Conservation (phyloP, 148 eudicot genomes). For the Chenopodium album region DNA sequence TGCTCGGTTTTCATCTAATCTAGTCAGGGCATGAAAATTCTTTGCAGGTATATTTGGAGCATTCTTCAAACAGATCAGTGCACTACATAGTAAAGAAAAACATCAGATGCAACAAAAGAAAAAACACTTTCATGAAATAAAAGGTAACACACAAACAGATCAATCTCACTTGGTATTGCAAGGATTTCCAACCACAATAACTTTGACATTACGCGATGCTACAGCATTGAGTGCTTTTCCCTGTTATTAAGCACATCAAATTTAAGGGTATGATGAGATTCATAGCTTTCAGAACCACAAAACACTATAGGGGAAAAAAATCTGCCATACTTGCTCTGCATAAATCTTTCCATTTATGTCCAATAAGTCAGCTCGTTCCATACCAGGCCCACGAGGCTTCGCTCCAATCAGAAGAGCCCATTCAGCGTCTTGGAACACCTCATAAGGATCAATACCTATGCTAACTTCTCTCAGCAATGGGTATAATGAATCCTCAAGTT, state of each 20-base stretch:
- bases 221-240: constrained; percentile 97
- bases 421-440: constrained; percentile 86
- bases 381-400: constrained; percentile 98
- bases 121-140: neutral
- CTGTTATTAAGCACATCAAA: constrained; percentile 38
- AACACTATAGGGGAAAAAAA: neutral
- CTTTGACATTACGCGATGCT: constrained; percentile 86
- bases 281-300: neutral
- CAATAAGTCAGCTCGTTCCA: constrained; percentile 91
- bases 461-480: constrained; percentile 93
- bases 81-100: constrained; percentile 47
- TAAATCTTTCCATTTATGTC: constrained; percentile 92
- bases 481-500: constrained; percentile 88
- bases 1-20: constrained; percentile 97
- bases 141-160: neutral
- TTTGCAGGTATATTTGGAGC: constrained; percentile 97
- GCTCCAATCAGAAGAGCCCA: constrained; percentile 99
- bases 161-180: constrained; percentile 90
- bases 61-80: constrained; percentile 94
- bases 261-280: constrained; percentile 6
- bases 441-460: constrained; percentile 90
- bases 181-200: constrained; percentile 95
- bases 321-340: constrained; percentile 68
- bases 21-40: constrained; percentile 94
- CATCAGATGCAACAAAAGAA: neutral